Percentiles rank a stretch among this genome's conserved stretches.
Conservation (phyloP, 2,329 filamentous ascomycete genomes). For the Exophiala phaeomuriformis region DNA sequence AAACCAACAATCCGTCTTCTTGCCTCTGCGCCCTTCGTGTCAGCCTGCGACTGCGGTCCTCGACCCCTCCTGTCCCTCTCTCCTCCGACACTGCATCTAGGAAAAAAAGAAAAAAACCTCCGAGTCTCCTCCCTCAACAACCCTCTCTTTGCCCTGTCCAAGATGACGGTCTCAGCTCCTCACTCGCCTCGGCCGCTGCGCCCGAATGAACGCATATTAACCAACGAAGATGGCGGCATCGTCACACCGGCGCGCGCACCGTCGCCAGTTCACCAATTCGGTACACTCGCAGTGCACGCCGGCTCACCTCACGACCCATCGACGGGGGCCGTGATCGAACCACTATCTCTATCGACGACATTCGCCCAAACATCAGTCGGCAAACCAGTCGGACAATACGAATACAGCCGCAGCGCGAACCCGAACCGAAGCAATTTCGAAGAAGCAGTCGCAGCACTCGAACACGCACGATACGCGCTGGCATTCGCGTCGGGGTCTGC, state of each 20-base stretch:
- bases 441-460: constrained; percentile 78
- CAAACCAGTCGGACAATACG: constrained; percentile 77
- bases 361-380: constrained; percentile 88
- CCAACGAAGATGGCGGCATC: constrained; percentile 48
- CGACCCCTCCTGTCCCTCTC: neutral
- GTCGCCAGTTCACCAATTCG: constrained; percentile 72
- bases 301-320: constrained; percentile 82
- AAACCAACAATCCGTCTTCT: too few species aligned
- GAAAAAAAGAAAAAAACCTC: too few species aligned
- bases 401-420: constrained; percentile 90
- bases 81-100: neutral
- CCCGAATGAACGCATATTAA: constrained; percentile 26
- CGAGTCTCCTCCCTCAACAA: too few species aligned
- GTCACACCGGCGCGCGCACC: constrained; percentile 66
- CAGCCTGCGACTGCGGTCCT: too few species aligned
- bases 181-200: constrained; percentile 22
- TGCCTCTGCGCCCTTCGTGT: too few species aligned
- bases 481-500: constrained; percentile 93
- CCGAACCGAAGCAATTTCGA: constrained; percentile 96
- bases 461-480: constrained; percentile 85
- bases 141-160: neutral
- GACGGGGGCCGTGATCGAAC: constrained; percentile 91
- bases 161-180: constrained; percentile 10
- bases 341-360: constrained; percentile 94
- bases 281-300: constrained; percentile 89